Evolutionary conservation across 805 yeast genomes (phyloP), one percentile per base, ranked within the genome.

Genomic region (Kluyveromyces aestuarii): DNA sequence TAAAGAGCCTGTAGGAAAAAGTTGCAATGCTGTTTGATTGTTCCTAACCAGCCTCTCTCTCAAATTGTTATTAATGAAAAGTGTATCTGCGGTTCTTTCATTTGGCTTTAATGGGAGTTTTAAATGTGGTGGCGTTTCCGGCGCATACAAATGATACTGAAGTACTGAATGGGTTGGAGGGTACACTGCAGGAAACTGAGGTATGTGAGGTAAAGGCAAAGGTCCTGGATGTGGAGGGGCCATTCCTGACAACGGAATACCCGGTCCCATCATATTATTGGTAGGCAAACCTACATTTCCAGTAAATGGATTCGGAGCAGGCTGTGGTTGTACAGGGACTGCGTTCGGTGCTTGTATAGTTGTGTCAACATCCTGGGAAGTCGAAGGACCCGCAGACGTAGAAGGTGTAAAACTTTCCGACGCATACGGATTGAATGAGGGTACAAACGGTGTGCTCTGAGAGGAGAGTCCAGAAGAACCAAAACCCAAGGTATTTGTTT

Each of bases 141-240:
- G 97, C 0, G 96, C 93, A 67, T 91, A 90, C 38, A 88, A 68
- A 66, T 90, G 96, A 62, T 87, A 86, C 59, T 88, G 88, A 41
- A 87, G 69, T 55, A 64, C 55, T 38, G 66, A 68, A 38, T 65
- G 66, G 8, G 72, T 57, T 41, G 71, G 73, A 27, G 74, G 72
- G 27, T 72, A 69, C 16, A 68, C 52, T 6, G 59, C 50, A 16
- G 70, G 63, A 41, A 61, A 67, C 41, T 63, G 65, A 17, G 55
- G 44, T 7, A 43, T 35, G 7, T 27, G 45, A 35, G 35, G 35
- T 21, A 43, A n/a, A 8, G 45, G 45, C 14, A 43, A 27, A 3
- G 46, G 41, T 25, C 50, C 45, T 8, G 52, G 35, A 11, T 48
- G 48, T 5, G 52, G 48, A 7, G 48, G 41, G 11, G 48, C 33